These are phyloP conservation scores for Sporothrix inflata DNA, from an alignment of 2,329 filamentous ascomycete species.

Conservation along the genomic window DNA sequence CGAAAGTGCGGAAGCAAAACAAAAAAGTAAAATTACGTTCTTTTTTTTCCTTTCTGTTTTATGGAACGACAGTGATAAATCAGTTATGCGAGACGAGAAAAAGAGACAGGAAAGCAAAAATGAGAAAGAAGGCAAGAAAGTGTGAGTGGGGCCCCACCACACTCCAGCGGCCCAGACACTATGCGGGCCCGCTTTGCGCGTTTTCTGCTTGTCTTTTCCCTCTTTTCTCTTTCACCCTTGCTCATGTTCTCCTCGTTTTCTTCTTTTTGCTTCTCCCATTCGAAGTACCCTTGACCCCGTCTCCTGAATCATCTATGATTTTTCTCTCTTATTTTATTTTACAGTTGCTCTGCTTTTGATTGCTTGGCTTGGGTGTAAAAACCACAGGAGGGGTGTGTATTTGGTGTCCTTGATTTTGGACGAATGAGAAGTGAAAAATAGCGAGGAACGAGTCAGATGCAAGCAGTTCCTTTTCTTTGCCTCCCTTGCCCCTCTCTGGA, in stretches of 20 bases:
- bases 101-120: neutral
- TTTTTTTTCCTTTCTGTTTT: neutral
- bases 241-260: neutral
- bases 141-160: constrained; percentile 11
- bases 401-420: neutral
- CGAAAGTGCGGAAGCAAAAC: constrained; percentile 6
- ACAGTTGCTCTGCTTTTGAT: neutral
- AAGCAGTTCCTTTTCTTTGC: neutral
- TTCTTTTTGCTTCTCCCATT: neutral
- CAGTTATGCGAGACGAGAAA: neutral
- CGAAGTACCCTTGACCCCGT: constrained; percentile 12
- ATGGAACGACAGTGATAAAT: constrained; percentile 2
- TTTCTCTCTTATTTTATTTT: neutral
- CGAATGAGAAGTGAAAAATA: constrained; percentile 11
- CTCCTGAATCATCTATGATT: neutral
- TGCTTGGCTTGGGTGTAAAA: neutral
- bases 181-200: constrained; percentile 24
- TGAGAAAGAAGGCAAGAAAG: neutral
- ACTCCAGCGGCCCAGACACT: neutral
- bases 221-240: neutral
- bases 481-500: neutral
- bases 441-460: constrained; percentile 5
- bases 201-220: constrained; percentile 8
- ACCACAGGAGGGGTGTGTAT: neutral
- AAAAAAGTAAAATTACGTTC: constrained; percentile 13